Conservation (phyloP, 371 early-diverging fungal species). For the Syncephalastrum monosporum region DNA sequence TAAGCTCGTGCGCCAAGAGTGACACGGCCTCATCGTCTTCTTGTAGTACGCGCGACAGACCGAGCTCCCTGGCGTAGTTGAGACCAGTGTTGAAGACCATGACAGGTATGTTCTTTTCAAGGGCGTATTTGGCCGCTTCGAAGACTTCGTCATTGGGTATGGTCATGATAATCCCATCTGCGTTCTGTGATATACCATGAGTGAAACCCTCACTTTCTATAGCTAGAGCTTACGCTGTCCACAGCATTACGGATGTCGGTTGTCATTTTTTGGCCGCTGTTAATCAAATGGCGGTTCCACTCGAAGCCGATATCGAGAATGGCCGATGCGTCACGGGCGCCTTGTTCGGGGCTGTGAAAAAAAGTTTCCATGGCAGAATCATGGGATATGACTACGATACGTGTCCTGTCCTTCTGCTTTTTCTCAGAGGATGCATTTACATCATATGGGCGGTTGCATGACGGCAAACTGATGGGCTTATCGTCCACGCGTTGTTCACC, state of each 20-base stretch:
- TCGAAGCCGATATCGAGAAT: conserved; percentile 33
- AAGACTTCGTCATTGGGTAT: conserved; percentile 43
- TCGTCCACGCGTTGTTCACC: no score
- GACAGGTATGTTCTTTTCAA: conserved; percentile 33
- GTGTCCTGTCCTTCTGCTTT: neutral
- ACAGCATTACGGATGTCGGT: conserved; percentile 31
- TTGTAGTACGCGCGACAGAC: conserved; percentile 42
- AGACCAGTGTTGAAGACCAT: conserved; percentile 47
- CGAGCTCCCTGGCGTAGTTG: conserved; percentile 32
- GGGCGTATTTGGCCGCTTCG: conserved; percentile 34
- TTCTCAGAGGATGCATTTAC: no score
- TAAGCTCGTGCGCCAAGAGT: conserved; percentile 34
- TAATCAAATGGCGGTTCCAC: conserved; percentile 37
- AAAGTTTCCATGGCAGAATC: conserved; percentile 30
- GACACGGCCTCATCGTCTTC: conserved; percentile 38
- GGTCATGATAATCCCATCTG: conserved; percentile 45
- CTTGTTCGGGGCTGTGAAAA: conserved; percentile 35
- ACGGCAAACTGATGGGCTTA: no score
- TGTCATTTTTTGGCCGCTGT: conserved; percentile 28
- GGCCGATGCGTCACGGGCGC: conserved; percentile 45
- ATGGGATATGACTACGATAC: conserved; percentile 36
- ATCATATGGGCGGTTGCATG: no score
- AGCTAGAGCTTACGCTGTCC: conserved; percentile 11
- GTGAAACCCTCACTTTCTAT: neutral
- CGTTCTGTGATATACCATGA: conserved; percentile 8